Evolutionary conservation across 768 basidiomycete species (phyloP), one percentile per base, ranked within the genome.

Genomic region (Clitopilus passeckerianus): DNA sequence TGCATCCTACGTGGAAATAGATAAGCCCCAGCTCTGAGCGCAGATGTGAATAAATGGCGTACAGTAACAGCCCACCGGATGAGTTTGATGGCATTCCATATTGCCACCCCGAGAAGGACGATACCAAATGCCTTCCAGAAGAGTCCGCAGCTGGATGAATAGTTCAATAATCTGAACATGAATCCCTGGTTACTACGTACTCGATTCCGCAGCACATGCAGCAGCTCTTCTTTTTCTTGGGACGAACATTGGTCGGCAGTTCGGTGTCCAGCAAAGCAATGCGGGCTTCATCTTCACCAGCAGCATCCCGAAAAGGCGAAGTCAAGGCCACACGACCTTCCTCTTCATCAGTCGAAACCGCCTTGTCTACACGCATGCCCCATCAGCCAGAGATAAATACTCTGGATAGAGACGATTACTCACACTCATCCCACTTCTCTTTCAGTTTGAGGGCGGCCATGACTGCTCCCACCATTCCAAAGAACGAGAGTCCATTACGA

Each of bases 81-180:
- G 15, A 83, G 68, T 61, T 75, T 79, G 64, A 79, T 70, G 1
- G 71, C 71, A 60, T 76, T 73, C 72, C 77, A 83, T 4, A 77
- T 59, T 3, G 75, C 58, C 50, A 78, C 73, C 15, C 80, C 61
- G 18, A 70, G 67, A 3, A 74, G 59, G n/a, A 84, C 80, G 52
- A 85, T 77, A 20, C 76, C 82, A 56, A 84, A 71, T 1, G 80
- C 80, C 64, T 82, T 86, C 75, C 78, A 84, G 66, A 84, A 78
- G 12, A 84, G 68, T 33, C 71, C 71, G 62, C 81, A 83, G 61
- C 83, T 85, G 57, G n/a, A 20, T 14, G 30, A 56, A 8, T 6
- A 34, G 1, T 12, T 60, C 24, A 56, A 37, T 18, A 54, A 54
- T 22, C 56, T n/a, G 16, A 52, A 30, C 24, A 9, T 7, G 7